Evolutionary conservation across 352 stramenopile species (phyloP), one percentile per base, ranked within the genome.

Genomic region (Globisporangium solare): DNA sequence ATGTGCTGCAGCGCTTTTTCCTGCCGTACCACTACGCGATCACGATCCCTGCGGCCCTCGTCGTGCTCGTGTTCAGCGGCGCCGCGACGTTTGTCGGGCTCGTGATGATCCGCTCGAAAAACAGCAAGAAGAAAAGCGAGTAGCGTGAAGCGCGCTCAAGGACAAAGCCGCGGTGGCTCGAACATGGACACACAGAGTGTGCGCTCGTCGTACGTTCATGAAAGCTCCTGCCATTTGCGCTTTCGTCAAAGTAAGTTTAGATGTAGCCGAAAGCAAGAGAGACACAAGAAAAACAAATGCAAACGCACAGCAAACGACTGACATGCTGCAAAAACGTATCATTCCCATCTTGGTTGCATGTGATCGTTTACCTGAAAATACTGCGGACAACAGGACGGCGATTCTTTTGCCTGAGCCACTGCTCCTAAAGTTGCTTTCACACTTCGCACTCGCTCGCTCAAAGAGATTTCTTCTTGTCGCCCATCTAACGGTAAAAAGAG

Each of bases 1-100:
- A 95, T 56, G 61, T 70, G 15, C 67, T 93, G 35, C 88, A 95
- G 52, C 71, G 73, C 24, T 89, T 94, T 41, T 97, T 97, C 58
- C 73, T 92, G 56, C 81, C 85, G 51, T 91, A 94, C 61, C 79
- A 95, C 61, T 96, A 93, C 62, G 88, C 88, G 21, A 95, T 96
- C 46, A 83, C 80, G 21, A 89, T 97, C 60, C 88, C 86, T 0
- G 85, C 88, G 0, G 68, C 92, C 39, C 70, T 96, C 17, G 68
- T 97, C 5, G 82, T 95, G 57, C 58, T 97, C 48, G 71, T 96
- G n/a, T 87, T 96, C 59, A 83, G 74, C 13, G 72, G 87, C 15
- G 81, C 86, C 37, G 83, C 82, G 10, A 92, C 83, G 1, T 96
- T 96, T 52, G 90, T 97, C 27, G 88, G 86, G 6, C 70, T 95